Evolutionary conservation across 352 stramenopile genomes (phyloP).

Genomic region (Phytophthora pini): DNA sequence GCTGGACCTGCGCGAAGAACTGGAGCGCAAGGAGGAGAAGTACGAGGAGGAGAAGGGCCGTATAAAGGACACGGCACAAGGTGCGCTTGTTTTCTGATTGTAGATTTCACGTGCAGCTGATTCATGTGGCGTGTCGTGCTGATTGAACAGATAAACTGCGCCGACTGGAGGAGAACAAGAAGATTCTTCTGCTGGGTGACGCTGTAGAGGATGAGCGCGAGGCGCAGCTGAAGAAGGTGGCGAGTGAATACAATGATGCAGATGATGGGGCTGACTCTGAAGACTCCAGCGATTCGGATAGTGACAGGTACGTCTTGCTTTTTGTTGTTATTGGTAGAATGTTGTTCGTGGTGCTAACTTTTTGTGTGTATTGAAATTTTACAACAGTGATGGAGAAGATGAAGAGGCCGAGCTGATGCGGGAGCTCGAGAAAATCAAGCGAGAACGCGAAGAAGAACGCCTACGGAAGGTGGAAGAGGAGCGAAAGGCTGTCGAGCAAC

Average conservation of each 20-base stretch:
- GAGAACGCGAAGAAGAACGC: constrained; percentile 94
- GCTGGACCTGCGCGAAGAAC: constrained; percentile 75
- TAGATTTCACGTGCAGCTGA: neutral
- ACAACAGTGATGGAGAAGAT: constrained; percentile 90
- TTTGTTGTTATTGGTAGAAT: neutral
- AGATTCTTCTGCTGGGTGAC: constrained; percentile 80
- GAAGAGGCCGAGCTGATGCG: constrained; percentile 97
- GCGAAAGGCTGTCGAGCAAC: constrained; percentile 78
- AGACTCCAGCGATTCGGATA: constrained; percentile 74
- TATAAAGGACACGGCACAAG: constrained; percentile 81
- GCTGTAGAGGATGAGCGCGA: constrained; percentile 77
- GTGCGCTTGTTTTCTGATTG: constrained; percentile 20
- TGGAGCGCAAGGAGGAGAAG: constrained; percentile 75
- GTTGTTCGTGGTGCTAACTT: neutral
- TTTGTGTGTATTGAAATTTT: neutral
- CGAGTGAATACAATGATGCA: constrained; percentile 90
- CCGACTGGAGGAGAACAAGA: constrained; percentile 84
- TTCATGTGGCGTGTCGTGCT: constrained; percentile 1
- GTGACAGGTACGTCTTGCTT: constrained; percentile 54
- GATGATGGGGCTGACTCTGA: constrained; percentile 86
- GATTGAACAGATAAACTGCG: constrained; percentile 59
- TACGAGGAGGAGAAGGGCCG: constrained; percentile 82
- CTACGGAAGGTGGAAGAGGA: constrained; percentile 91
- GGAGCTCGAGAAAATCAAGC: constrained; percentile 98
- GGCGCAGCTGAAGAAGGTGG: constrained; percentile 88